Evolutionary conservation across 306 rosid genomes (phyloP).

Genomic region (Cicer yamashitae): DNA sequence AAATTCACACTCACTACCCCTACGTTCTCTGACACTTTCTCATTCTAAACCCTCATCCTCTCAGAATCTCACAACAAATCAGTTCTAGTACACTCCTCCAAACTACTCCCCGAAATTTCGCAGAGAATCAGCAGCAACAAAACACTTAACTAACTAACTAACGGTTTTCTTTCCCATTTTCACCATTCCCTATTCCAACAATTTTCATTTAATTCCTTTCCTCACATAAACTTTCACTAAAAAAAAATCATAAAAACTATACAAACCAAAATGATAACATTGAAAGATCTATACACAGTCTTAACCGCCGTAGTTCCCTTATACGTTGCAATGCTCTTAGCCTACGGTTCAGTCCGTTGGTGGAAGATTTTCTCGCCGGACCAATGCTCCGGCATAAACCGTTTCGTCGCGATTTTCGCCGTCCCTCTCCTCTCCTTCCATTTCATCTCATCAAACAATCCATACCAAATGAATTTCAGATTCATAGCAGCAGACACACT

Average conservation of each 20-base stretch:
- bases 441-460: conserved; percentile 77
- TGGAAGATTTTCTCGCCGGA: conserved; percentile 72
- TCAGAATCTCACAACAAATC: neutral
- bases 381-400: conserved; percentile 95
- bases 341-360: conserved; percentile 45
- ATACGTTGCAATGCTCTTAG: conserved; percentile 44
- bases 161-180: conserved; percentile 25
- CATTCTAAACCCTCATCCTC: conserved; percentile 3
- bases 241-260: neutral
- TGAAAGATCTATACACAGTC: conserved; percentile 41
- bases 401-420: conserved; percentile 86
- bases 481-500: conserved; percentile 94
- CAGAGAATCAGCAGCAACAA: neutral
- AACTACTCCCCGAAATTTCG: neutral
- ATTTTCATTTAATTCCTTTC: neutral
- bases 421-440: conserved; percentile 91
- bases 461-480: conserved; percentile 84
- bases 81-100: neutral
- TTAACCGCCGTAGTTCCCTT: conserved; percentile 43
- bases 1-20: neutral
- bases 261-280: conserved; percentile 19
- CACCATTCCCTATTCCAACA: neutral
- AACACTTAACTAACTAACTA: neutral
- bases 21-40: conserved; percentile 16
- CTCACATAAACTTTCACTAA: neutral